Percentiles rank a stretch among this genome's conserved stretches.
phyloP scores from a whole-genome alignment of 768 basidiomycete genomes.

The Rossbeevera mucosa region DNA sequence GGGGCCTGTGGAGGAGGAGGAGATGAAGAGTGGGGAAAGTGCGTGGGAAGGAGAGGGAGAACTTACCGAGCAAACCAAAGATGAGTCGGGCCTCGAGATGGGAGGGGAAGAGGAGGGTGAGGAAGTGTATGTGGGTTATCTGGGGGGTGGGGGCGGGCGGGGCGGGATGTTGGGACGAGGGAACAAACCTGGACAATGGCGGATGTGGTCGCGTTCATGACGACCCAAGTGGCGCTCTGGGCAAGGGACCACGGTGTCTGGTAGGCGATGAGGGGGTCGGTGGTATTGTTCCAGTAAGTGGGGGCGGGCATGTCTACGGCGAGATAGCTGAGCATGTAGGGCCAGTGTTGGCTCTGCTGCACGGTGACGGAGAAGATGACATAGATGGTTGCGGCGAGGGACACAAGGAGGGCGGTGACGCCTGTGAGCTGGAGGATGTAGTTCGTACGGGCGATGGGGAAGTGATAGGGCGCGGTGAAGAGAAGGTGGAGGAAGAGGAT shows the following conservation, averaged over 20 bases:
- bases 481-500: slow-evolving; percentile 88
- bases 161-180: slow-evolving; percentile 33
- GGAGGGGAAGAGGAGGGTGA: slow-evolving; percentile 93
- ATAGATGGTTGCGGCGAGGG: slow-evolving; percentile 70
- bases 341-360: slow-evolving; percentile 72
- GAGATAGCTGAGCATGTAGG: slow-evolving; percentile 94
- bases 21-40: neutral
- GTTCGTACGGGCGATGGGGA: slow-evolving; percentile 89
- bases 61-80: slow-evolving; percentile 71
- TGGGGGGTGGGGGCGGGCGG: slow-evolving; percentile 41
- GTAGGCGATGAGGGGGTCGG: slow-evolving; percentile 24
- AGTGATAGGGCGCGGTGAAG: slow-evolving; percentile 95
- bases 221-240: slow-evolving; percentile 73
- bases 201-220: slow-evolving; percentile 83
- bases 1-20: slow-evolving; percentile 57
- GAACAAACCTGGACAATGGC: slow-evolving; percentile 83
- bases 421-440: slow-evolving; percentile 86
- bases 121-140: slow-evolving; percentile 97
- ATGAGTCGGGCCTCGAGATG: slow-evolving; percentile 83
- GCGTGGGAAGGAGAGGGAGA: fast-evolving
- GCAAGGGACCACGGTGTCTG: slow-evolving; percentile 53
- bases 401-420: slow-evolving; percentile 73
- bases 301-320: slow-evolving; percentile 58
- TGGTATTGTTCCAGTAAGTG: slow-evolving; percentile 10
- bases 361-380: slow-evolving; percentile 61